Conservation (phyloP, 1,139 yeast species). For the Blastobotrys petasosporus region DNA sequence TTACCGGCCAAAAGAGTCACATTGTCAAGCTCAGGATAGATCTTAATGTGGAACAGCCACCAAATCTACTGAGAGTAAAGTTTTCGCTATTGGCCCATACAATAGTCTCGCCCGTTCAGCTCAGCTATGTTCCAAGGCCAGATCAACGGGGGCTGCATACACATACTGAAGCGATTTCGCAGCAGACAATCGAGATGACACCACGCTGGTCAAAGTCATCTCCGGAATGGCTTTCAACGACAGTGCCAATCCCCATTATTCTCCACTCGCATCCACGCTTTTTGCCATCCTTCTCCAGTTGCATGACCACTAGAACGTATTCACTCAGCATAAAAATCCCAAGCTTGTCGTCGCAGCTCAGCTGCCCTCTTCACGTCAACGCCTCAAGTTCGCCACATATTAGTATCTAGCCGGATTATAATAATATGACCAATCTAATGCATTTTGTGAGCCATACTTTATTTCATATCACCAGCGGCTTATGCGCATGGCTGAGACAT, state of each 20-base stretch:
- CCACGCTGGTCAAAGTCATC: not conserved
- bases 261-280: not conserved
- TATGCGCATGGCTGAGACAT: too few relatives aligned
- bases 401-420: too few relatives aligned
- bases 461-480: too few relatives aligned
- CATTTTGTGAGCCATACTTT: too few relatives aligned
- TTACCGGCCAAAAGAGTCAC: too few relatives aligned
- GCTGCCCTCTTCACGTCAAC: too few relatives aligned
- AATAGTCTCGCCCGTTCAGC: slow-evolving; percentile 1
- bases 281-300: slow-evolving; percentile 1
- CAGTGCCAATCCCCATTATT: not conserved
- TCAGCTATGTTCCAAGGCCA: not conserved
- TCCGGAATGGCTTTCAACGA: not conserved
- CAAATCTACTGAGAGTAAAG: too few relatives aligned
- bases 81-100: not conserved
- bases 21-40: too few relatives aligned
- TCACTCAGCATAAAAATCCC: not conserved
- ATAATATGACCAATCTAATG: too few relatives aligned
- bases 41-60: too few relatives aligned
- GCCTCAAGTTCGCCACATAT: too few relatives aligned
- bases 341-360: too few relatives aligned
- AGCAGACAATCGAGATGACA: not conserved
- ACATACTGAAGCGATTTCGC: not conserved
- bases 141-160: slow-evolving; percentile 3
- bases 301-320: slow-evolving; percentile 1